Conservation (phyloP, 148 eudicot genomes). For the Rhododendron griersonianum region DNA sequence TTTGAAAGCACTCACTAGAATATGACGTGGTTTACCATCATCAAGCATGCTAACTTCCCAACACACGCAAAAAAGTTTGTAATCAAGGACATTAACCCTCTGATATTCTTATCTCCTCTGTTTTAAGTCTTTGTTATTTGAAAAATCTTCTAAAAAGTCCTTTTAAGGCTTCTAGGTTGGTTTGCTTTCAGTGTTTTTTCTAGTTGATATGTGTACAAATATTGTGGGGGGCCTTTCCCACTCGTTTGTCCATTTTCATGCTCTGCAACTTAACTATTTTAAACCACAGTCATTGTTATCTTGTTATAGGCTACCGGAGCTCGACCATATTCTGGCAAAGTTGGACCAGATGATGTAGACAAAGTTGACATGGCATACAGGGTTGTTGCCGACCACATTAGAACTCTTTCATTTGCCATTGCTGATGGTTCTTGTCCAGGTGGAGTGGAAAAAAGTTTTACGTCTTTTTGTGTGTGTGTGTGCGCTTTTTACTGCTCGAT, state of each 20-base stretch:
- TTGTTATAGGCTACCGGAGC: conserved; percentile 69
- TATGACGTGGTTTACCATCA: background rate
- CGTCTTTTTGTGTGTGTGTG: background rate
- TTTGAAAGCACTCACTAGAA: background rate
- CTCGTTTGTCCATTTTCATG: background rate
- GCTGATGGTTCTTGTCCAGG: conserved; percentile 99
- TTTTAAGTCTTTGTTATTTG: background rate
- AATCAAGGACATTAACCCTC: background rate
- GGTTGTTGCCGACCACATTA: conserved; percentile 95
- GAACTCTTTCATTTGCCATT: conserved; percentile 99
- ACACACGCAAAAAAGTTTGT: background rate
- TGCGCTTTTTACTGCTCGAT: background rate
- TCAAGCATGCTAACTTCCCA: background rate
- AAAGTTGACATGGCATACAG: conserved; percentile 95
- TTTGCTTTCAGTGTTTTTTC: background rate
- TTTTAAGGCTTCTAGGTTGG: background rate
- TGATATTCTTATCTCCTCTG: background rate
- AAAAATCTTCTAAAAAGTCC: background rate
- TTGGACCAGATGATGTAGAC: conserved; percentile 89
- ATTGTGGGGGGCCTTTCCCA: background rate
- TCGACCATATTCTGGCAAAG: conserved; percentile 73
- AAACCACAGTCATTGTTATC: background rate
- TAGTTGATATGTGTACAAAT: background rate
- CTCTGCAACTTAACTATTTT: background rate
- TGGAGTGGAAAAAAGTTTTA: conserved; percentile 19